Percentiles rank a stretch among this genome's conserved stretches.
Evolutionary conservation across 805 yeast species (phyloP).

Genomic region (Cyberlindnera mrakii): DNA sequence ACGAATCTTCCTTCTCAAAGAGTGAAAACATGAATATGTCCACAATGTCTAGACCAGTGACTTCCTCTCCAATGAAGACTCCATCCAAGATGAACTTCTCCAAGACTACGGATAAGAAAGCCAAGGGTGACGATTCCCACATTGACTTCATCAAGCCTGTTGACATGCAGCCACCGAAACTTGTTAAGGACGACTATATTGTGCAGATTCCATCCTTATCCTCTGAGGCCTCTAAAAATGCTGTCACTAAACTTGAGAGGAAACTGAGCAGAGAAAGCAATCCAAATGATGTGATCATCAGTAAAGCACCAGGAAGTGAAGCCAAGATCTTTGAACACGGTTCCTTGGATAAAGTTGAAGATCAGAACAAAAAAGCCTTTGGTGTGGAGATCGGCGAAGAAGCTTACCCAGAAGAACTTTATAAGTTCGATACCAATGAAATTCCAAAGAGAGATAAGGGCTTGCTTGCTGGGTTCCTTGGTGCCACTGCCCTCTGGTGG

Average conservation of each 20-base stretch:
- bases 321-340: conserved; percentile 19
- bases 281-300: conserved; percentile 16
- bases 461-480: conserved; percentile 20
- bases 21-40: conserved; percentile 9
- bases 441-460: conserved; percentile 22
- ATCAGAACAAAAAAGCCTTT: conserved; percentile 12
- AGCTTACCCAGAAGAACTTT: conserved; percentile 14
- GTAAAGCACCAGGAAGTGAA: conserved; percentile 23
- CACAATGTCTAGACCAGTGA: conserved; percentile 8
- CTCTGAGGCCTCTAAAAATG: conserved; percentile 39
- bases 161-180: conserved; percentile 32
- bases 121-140: conserved; percentile 53
- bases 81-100: conserved; percentile 11
- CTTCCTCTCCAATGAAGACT: neutral
- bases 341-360: conserved; percentile 10
- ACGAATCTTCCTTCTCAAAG: conserved; percentile 16
- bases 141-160: conserved; percentile 46
- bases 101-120: conserved; percentile 23
- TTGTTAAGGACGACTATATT: conserved; percentile 41
- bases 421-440: conserved; percentile 15
- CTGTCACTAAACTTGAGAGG: conserved; percentile 25
- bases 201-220: conserved; percentile 39
- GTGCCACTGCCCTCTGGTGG: conserved; percentile 27
- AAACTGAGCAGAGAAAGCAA: conserved; percentile 7
- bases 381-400: conserved; percentile 9